These are phyloP conservation scores for Annulohypoxylon bovei DNA, from an alignment of 495 filamentous ascomycete genomes.

Conservation along the genomic window DNA sequence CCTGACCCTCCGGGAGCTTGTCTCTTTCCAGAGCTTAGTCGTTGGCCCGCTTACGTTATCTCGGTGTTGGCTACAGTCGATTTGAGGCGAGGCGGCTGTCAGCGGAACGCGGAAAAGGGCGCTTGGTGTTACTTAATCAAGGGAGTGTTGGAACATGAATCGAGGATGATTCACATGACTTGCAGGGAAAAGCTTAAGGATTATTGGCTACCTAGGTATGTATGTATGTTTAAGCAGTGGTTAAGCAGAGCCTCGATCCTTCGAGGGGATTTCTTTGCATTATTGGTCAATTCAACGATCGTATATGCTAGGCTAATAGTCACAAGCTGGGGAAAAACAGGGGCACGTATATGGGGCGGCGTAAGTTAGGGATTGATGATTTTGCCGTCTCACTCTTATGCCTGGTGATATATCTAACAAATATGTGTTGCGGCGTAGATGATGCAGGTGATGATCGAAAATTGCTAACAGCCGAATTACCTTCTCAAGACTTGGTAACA, in stretches of 20 bases:
- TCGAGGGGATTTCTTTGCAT: background rate
- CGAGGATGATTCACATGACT: background rate
- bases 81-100: background rate
- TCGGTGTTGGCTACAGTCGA: background rate
- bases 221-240: background rate
- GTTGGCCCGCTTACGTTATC: background rate
- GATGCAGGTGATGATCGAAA: background rate
- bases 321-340: background rate
- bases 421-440: background rate
- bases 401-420: background rate
- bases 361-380: background rate
- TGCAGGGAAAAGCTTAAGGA: background rate
- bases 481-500: background rate
- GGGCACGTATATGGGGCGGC: background rate
- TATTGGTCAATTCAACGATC: background rate
- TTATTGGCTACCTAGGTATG: background rate
- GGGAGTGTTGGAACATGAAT: background rate
- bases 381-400: background rate
- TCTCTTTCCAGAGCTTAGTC: constrained; percentile 7
- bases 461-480: background rate
- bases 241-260: background rate
- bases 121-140: background rate
- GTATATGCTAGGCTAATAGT: background rate
- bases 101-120: background rate
- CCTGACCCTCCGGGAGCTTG: background rate